Evolutionary conservation across 768 basidiomycete species (phyloP), one percentile per base, ranked within the genome.

Genomic region (Leucocoprinus birnbaumii): DNA sequence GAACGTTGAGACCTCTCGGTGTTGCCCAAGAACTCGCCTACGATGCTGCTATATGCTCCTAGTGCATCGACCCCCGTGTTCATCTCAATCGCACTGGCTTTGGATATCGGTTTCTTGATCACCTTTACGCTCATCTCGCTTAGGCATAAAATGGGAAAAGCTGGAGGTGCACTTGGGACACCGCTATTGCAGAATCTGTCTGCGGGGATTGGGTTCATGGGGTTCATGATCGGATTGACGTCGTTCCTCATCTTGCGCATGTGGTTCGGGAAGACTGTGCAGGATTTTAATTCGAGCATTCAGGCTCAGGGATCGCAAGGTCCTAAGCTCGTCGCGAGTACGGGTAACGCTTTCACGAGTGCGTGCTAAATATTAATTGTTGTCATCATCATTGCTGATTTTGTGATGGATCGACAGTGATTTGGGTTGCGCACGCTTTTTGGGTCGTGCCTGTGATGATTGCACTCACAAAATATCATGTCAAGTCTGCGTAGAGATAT

Each of bases 291-390:
- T 65, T 63, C 71, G 42, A 81, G 74, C 49, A 83, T 91, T 49
- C 58, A 71, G 22, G 65, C 76, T 8, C 77, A 78, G 57, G 85
- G 84, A 19, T 56, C 64, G 2, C 69, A 77, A 53, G 85, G 79
- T 3, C 85, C 86, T 1, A 70, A 81, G 31, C 72, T 91, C 42
- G 70, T 83, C 42, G 89, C 90, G 25, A 66, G 72, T 10, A 73
- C 73, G n/a, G 79, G 85, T 58, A 90, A 88, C 60, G 88, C 80
- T 6, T 91, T 91, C 59, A 85, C 82, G 42, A 88, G 89, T 91
- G 58, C 63, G 85, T 78, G 13, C 22, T 37, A 8, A 8, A 50
- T 19, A 42, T 34, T 16, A 49, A 45, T 14, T n/a, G 21, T 35
- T 13, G 4, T 44, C 16, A 22, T 37, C 59, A 21, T n/a, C n/a